Base-by-base conservation (phyloP, 2,329 filamentous ascomycete species). In the Chrysoporthe austroafricana region DNA sequence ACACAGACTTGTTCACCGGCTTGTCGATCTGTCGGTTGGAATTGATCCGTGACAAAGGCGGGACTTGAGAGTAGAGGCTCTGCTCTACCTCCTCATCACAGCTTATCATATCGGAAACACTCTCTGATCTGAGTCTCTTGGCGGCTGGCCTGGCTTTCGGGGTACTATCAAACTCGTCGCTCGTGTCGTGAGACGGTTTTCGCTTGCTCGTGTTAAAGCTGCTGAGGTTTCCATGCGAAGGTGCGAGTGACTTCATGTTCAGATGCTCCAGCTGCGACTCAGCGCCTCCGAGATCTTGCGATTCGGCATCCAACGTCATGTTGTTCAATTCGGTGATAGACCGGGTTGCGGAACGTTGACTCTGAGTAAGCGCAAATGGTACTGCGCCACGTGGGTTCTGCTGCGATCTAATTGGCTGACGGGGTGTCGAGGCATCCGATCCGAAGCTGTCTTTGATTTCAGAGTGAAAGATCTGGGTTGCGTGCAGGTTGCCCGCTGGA, bases 1-100 rank as follows among this genome's bases (percentile, higher is more conserved):
- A 90, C 0, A 81, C 80, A 7, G 79, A 81, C 70, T 89, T 88
- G 71, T 82, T 80, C 14, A 88, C 82, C 4, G 85, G 84, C 26
- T 80, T 78, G 71, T 90, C 86, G 52, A 89, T 86, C 71, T 86
- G 85, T 34, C 87, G 83, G n/a, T 81, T 81, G 0, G 85, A 86
- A 42, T 81, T 79, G 26, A 81, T 80, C 64, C 81, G 82, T 62
- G 76, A 76, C 61, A 87, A 79, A 32, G 82, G 82, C 26, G 86
- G 83, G 2, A 89, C 77, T 39, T 80, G 78, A 48, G 76, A 78
- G 62, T 79, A 80, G 67, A 88, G 84, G 43, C 79, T 78, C 16
- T 78, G 64, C 21, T 70, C 66, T 43, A 26, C 50, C 11, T 70
- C 68, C 57, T 70, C 66, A 18, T 68, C 68, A 42, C 66, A 59